Percentiles rank a stretch among this genome's conserved stretches.
phyloP scores from a whole-genome alignment of 345 rosid species.

The Citrus inodora region DNA sequence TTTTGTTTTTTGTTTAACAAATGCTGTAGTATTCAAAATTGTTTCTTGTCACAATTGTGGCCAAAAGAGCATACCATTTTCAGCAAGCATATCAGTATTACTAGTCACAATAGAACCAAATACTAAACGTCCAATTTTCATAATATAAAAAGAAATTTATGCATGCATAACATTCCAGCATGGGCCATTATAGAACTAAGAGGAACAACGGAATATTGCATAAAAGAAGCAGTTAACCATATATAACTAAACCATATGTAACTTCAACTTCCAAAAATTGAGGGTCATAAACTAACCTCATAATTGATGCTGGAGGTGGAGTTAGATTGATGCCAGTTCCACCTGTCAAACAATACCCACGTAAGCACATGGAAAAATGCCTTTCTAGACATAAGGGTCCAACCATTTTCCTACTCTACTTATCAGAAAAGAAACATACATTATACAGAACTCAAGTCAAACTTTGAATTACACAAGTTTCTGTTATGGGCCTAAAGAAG shows the following conservation, averaged over 20 bases:
- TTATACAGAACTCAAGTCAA: background rate
- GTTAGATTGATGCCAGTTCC: constrained; percentile 99
- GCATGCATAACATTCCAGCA: background rate
- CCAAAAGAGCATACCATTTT: background rate
- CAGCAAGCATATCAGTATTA: background rate
- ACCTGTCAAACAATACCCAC: constrained; percentile 44
- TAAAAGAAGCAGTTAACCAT: background rate
- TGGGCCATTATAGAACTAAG: background rate
- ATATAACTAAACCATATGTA: no score
- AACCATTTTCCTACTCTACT: background rate
- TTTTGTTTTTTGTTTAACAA: background rate
- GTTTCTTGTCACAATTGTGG: background rate
- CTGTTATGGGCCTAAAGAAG: background rate
- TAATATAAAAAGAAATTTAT: background rate
- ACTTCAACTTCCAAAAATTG: background rate
- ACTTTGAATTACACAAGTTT: background rate
- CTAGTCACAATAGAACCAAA: background rate
- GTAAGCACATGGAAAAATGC: constrained; percentile 12
- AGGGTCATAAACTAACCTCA: constrained; percentile 53
- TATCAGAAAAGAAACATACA: background rate
- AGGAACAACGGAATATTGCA: background rate
- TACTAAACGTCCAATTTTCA: background rate
- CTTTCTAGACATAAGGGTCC: background rate
- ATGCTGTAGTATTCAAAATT: background rate
- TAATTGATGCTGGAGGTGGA: constrained; percentile 83